Base-by-base conservation (phyloP, 805 yeast genomes). In the Diddensiella transvaalensis region DNA sequence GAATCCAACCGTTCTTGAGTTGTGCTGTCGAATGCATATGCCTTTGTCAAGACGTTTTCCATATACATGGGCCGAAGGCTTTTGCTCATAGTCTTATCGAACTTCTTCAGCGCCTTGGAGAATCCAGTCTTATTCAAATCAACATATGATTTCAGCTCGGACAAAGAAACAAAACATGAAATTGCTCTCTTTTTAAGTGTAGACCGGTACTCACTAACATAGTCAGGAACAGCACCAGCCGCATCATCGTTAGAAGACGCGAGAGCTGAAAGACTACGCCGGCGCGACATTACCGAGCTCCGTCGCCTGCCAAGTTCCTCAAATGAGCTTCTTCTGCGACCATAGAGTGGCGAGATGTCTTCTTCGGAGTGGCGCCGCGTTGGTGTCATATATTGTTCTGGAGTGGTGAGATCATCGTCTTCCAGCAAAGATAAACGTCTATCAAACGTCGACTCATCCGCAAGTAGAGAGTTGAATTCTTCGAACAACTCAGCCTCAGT, bases 111-210 rank as follows among this genome's bases (percentile, higher is more conserved):
- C 37, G 91, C 90, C 67, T 91, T 91, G 44, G 86, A 77, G 65
- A 91, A 87, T 2, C 97, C 98, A 21, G 95, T 87, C 55, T 75
- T 77, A 72, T 91, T 91, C 55, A 93, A 73, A 60, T 89, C 96
- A 44, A 86, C 75, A 63, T 71, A 91, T 8, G 96, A 87, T 58
- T 85, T 81, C 55, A 91, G 74, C 66, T 91, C 98, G 4, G 90
- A 83, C 18, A 89, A 70, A 17, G 78, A 71, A 2, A 91, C 91
- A 69, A 80, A 91, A 37, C 81, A 67, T 2, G 83, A 76, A 38
- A 81, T 74, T 5, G 84, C 64, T 50, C 89, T 71, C 59, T 82
- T 82, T 66, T 82, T 85, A 55, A 86, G 72, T 5, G 86, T 81
- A 51, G 85, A 48, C 26, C 35, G 32, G 30, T 52, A 46, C 40